phyloP scores from a whole-genome alignment of 2,329 filamentous ascomycete genomes.

The Sclerotinia nivalis region DNA sequence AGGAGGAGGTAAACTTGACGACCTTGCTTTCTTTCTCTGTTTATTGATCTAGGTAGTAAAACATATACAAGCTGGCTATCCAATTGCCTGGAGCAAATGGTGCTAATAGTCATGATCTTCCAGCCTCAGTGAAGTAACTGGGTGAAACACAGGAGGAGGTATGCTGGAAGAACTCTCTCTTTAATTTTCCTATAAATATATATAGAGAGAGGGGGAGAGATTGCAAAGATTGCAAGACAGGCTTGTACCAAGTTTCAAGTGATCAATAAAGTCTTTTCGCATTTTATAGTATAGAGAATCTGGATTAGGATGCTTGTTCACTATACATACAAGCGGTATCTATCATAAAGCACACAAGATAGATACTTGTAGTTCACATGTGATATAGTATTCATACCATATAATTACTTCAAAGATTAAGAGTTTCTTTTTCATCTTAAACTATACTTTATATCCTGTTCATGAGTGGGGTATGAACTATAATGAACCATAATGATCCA shows the following conservation, averaged over 20 bases:
- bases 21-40: not conserved
- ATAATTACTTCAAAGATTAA: not conserved
- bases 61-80: not conserved
- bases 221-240: not conserved
- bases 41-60: not conserved
- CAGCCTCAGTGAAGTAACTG: not conserved
- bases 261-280: not conserved
- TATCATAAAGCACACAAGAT: not conserved
- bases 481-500: not conserved
- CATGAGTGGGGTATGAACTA: not conserved
- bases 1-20: not conserved
- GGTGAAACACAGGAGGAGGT: not conserved
- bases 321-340: not conserved
- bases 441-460: not conserved
- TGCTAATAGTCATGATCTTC: not conserved
- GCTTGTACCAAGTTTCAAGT: not conserved
- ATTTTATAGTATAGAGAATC: not conserved
- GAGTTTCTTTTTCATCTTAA: not conserved
- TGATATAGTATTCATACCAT: not conserved
- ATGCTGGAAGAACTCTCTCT: not conserved
- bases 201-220: not conserved
- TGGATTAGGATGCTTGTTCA: not conserved
- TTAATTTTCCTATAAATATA: not conserved
- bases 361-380: not conserved
- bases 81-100: not conserved